Evolutionary conservation across 306 rosid genomes (phyloP).

Genomic region (Myrica gale): DNA sequence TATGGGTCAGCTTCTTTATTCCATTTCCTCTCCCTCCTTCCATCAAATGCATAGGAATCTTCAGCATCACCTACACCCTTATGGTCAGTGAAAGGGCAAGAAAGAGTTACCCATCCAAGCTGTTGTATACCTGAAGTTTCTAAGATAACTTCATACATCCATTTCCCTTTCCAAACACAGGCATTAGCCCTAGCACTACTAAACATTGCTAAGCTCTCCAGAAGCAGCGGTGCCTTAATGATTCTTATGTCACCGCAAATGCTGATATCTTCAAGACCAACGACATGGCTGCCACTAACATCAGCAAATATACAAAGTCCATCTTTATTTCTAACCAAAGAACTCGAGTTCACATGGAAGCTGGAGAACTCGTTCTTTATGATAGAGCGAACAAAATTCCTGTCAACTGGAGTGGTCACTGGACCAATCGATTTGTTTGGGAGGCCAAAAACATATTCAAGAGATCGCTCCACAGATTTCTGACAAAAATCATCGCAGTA

Average conservation of each 20-base stretch:
- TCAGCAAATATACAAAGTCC: constrained; percentile 46
- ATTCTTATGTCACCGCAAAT: constrained; percentile 76
- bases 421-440: constrained; percentile 65
- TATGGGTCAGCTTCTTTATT: constrained; percentile 76
- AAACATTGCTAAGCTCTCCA: constrained; percentile 88
- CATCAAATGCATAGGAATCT: constrained; percentile 98
- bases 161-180: constrained; percentile 88
- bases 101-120: constrained; percentile 95
- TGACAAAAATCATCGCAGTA: constrained; percentile 71
- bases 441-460: constrained; percentile 83
- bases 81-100: constrained; percentile 84
- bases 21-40: constrained; percentile 90
- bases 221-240: constrained; percentile 53
- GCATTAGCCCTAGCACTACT: constrained; percentile 90
- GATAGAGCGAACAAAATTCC: constrained; percentile 43
- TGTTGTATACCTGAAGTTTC: constrained; percentile 97
- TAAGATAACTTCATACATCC: constrained; percentile 93
- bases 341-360: constrained; percentile 29
- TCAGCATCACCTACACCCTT: constrained; percentile 96
- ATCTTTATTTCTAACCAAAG: constrained; percentile 37
- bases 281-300: constrained; percentile 38
- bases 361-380: constrained; percentile 55
- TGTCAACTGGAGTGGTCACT: constrained; percentile 52
- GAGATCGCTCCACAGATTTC: constrained; percentile 82
- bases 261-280: constrained; percentile 64